phyloP scores from a whole-genome alignment of 805 yeast genomes.

The Schwanniomyces occidentalis region DNA sequence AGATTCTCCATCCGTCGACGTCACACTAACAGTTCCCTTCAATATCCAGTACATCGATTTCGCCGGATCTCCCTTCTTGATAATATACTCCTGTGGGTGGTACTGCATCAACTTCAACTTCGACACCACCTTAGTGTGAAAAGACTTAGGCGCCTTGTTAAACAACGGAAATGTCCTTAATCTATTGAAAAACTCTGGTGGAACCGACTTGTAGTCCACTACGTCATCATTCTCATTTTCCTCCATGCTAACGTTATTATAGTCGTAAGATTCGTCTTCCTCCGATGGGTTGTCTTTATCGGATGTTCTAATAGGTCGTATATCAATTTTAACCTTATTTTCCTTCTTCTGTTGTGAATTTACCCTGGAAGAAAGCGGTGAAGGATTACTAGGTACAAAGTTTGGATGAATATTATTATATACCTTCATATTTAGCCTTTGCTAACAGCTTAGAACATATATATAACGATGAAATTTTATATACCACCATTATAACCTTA shows the following conservation, averaged over 20 bases:
- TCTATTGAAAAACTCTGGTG: constrained; percentile 54
- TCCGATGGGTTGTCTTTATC: too few relatives aligned
- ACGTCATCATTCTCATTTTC: constrained; percentile 11
- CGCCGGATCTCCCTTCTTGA: constrained; percentile 71
- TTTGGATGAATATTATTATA: constrained; percentile 6
- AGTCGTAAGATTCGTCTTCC: constrained; percentile 11
- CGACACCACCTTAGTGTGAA: constrained; percentile 59
- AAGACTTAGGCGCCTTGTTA: constrained; percentile 64
- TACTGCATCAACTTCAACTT: constrained; percentile 59
- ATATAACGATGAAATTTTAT: too few relatives aligned
- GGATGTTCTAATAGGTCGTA: too few relatives aligned
- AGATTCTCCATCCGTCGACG: constrained; percentile 76
- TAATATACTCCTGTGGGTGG: constrained; percentile 68
- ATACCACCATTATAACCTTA: too few relatives aligned
- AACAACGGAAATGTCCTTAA: constrained; percentile 62
- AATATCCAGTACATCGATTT: constrained; percentile 79
- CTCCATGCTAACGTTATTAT: constrained; percentile 9
- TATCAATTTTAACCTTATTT: too few relatives aligned
- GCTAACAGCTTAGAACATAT: too few relatives aligned
- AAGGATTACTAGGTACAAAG: constrained; percentile 25
- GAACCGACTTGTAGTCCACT: constrained; percentile 29
- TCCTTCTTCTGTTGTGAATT: neutral
- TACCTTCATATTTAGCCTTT: constrained; percentile 2
- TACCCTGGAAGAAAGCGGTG: constrained; percentile 20
- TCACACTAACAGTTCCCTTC: constrained; percentile 73